Evolutionary conservation across 2,329 filamentous ascomycete species (phyloP).

Genomic region (Knoxdaviesia capensis): DNA sequence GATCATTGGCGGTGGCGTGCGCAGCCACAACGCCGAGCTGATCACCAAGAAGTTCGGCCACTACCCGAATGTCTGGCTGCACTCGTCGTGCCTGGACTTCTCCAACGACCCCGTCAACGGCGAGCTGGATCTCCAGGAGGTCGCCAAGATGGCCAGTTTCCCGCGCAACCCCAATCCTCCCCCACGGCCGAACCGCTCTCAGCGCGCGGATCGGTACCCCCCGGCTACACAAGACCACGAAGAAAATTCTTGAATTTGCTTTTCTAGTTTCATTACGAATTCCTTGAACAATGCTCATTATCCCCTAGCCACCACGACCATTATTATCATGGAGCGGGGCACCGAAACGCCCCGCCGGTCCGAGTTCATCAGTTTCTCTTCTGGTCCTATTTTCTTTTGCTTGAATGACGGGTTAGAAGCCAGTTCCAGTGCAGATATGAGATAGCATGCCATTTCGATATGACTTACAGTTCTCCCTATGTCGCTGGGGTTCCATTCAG

Average conservation of each 20-base stretch:
- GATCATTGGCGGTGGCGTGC: constrained; percentile 30
- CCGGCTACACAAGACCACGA: not conserved
- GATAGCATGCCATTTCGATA: too few relatives aligned
- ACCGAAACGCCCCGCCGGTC: too few relatives aligned
- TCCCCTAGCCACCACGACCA: too few relatives aligned
- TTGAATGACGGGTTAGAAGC: too few relatives aligned
- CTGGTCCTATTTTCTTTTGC: too few relatives aligned
- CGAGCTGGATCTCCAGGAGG: not conserved
- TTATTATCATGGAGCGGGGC: too few relatives aligned
- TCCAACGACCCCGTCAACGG: not conserved
- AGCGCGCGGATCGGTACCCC: too few relatives aligned
- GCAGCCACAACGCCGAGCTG: constrained; percentile 16
- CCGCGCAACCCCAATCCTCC: not conserved
- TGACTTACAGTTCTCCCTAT: too few relatives aligned
- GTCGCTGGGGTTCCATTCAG: too few relatives aligned
- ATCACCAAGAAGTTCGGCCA: not conserved
- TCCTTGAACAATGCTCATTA: not conserved
- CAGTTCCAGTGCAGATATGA: too few relatives aligned
- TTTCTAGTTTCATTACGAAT: not conserved
- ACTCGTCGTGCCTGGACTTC: constrained; percentile 5
- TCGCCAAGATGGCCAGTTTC: not conserved
- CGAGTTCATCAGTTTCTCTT: too few relatives aligned
- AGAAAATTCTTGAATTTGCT: not conserved
- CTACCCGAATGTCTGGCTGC: constrained; percentile 3
- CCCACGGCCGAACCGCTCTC: too few relatives aligned